Evolutionary conservation across 2,329 filamentous ascomycete genomes (phyloP).

Genomic region (Pyricularia pennisetigena): DNA sequence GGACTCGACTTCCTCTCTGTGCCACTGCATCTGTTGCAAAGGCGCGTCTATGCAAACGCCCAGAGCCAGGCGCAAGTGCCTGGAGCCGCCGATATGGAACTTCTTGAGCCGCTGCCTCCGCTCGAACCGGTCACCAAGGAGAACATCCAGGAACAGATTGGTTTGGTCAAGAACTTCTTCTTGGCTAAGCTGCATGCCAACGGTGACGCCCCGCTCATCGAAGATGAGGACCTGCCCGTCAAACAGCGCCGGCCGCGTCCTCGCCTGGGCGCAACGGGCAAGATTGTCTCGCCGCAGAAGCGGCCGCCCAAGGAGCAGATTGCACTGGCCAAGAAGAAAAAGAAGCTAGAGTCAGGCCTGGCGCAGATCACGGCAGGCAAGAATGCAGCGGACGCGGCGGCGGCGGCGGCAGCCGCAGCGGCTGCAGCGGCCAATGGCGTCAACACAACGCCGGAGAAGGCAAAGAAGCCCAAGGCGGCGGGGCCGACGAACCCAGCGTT

Average conservation of each 20-base stretch:
- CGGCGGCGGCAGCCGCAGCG: constrained; percentile 18
- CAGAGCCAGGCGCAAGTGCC: constrained; percentile 63
- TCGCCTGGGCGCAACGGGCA: constrained; percentile 61
- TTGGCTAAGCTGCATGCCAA: constrained; percentile 79
- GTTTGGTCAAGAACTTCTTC: constrained; percentile 86
- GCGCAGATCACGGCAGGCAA: constrained; percentile 43
- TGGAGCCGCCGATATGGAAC: constrained; percentile 43
- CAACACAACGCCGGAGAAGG: constrained; percentile 24
- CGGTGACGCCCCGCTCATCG: constrained; percentile 70
- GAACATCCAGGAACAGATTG: constrained; percentile 70
- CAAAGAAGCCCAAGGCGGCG: constrained; percentile 40
- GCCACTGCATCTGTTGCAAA: constrained; percentile 87
- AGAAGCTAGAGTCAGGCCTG: constrained; percentile 52
- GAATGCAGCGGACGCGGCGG: constrained; percentile 11
- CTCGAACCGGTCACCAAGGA: constrained; percentile 73
- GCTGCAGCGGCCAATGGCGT: constrained; percentile 9
- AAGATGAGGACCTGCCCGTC: constrained; percentile 88
- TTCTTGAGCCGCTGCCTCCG: constrained; percentile 59
- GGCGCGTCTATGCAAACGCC: constrained; percentile 76
- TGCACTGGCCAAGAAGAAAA: constrained; percentile 78
- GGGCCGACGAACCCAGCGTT: constrained; percentile 17
- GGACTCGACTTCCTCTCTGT: constrained; percentile 82
- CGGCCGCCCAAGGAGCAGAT: constrained; percentile 73
- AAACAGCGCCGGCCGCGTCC: constrained; percentile 76
- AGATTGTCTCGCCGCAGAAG: constrained; percentile 80